Base-by-base conservation (phyloP, 164 flowering plant species). In the Dillenia turbinata region DNA sequence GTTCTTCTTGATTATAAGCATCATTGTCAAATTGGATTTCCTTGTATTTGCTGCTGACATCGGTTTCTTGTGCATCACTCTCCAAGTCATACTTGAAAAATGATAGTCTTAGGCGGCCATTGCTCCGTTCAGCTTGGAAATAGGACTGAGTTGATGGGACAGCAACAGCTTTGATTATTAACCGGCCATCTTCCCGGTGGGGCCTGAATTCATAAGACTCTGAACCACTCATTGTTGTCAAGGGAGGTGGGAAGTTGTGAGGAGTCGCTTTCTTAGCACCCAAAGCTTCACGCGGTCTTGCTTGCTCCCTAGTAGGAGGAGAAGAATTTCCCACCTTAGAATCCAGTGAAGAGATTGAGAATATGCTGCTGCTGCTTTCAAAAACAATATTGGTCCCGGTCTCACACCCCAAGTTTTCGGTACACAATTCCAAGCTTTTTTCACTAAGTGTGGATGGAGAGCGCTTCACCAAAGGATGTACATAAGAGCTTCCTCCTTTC, bases 221-320 rank as follows among this genome's bases (percentile, higher is more conserved):
- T 22, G 73, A 47, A 16, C 85, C 83, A 3, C 78, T 71, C 3
- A 82, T 80, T 9, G 93, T 80, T 0, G 90, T 87, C 81, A 92
- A 72, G 2, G 94, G 94, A 22, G 98, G 98, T 33, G 98, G 98
- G 71, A 82, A 81, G 14, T 56, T 67, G n/a, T 66, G 78, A 33
- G 47, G 16, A 61, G 19, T 71, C 14, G 12, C 70, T 64, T 68
- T 76, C 73, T 33, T 69, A 16, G 60, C 55, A 44, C 47, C 51
- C 17, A 16, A 47, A 44, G 9, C 10, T n/a, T 58, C 64, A 16
- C 62, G 53, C 0, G 49, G 9, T 43, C 49, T 59, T 9, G 44
- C 12, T 45, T 57, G 56, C 64, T 67, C 66, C 65, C 69, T 66
- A 43, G 57, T 54, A 3, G 54, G 62, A 14, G 57, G 57, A 3